phyloP scores from a whole-genome alignment of 1,284 basidiomycete species.

The Rhodotorula sp. region DNA sequence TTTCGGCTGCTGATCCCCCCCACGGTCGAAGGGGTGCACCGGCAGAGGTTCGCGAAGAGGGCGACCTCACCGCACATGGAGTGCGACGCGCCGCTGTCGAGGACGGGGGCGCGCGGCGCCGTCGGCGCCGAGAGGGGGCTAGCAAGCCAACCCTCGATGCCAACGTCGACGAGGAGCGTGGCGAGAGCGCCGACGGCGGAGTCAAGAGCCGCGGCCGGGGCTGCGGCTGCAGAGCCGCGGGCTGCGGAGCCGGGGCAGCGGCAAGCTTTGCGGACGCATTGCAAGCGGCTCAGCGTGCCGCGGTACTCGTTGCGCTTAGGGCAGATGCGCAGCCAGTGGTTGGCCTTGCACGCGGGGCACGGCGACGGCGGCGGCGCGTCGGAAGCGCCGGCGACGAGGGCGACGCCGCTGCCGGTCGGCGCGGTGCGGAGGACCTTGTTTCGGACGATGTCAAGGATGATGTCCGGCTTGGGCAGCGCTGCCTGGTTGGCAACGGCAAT shows the following conservation, averaged over 20 bases:
- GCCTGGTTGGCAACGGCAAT: not conserved
- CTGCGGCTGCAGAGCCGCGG: not conserved
- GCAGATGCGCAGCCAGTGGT: not conserved
- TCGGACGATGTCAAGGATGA: slow-evolving; percentile 7
- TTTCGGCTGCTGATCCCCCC: not conserved
- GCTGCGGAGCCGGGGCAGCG: not conserved
- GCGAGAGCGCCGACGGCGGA: not conserved
- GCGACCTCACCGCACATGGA: not conserved
- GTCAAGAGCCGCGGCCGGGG: no score
- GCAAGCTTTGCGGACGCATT: not conserved
- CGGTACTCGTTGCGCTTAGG: not conserved
- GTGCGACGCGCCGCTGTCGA: slow-evolving; percentile 10
- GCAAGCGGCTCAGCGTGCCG: no score
- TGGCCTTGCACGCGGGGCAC: slow-evolving; percentile 2
- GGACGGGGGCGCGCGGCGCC: not conserved
- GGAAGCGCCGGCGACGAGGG: not conserved
- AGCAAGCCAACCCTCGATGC: slow-evolving; percentile 9
- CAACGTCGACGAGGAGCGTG: not conserved
- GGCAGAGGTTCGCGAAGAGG: not conserved
- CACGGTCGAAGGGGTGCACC: slow-evolving; percentile 2
- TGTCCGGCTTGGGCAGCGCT: not conserved
- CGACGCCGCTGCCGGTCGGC: not conserved
- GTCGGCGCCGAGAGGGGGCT: not conserved
- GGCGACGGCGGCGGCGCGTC: not conserved
- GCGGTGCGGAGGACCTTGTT: slow-evolving; percentile 15